Evolutionary conservation across 768 basidiomycete species (phyloP).

Genomic region (Clathrus columnatus): DNA sequence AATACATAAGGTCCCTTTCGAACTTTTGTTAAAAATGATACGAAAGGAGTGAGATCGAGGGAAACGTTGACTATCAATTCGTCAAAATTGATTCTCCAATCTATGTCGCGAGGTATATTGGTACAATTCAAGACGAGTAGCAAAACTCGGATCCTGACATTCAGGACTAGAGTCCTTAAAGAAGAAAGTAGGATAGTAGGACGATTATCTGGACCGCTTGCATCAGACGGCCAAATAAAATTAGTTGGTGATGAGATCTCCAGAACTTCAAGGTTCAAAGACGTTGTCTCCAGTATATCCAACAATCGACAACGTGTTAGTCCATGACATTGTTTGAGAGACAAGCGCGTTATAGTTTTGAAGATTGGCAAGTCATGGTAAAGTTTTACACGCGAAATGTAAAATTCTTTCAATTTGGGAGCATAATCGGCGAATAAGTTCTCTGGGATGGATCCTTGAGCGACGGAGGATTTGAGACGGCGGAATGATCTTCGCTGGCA

Average conservation of each 20-base stretch:
- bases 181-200: background rate
- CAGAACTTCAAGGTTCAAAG: background rate
- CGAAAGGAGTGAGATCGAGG: background rate
- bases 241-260: background rate
- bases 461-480: too few relatives aligned
- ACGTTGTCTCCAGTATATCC: background rate
- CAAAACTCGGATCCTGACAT: background rate
- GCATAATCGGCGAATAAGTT: background rate
- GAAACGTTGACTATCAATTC: background rate
- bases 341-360: background rate
- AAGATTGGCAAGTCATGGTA: background rate
- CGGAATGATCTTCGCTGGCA: too few relatives aligned
- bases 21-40: background rate
- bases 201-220: background rate
- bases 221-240: background rate
- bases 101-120: background rate
- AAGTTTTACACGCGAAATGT: background rate
- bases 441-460: background rate
- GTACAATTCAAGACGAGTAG: background rate
- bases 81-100: background rate
- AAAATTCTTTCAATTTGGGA: background rate
- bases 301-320: background rate
- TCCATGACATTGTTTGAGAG: background rate
- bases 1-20: background rate
- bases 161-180: background rate